Evolutionary conservation across 2,329 filamentous ascomycete species (phyloP).

Genomic region (Coniochaeta sp.): DNA sequence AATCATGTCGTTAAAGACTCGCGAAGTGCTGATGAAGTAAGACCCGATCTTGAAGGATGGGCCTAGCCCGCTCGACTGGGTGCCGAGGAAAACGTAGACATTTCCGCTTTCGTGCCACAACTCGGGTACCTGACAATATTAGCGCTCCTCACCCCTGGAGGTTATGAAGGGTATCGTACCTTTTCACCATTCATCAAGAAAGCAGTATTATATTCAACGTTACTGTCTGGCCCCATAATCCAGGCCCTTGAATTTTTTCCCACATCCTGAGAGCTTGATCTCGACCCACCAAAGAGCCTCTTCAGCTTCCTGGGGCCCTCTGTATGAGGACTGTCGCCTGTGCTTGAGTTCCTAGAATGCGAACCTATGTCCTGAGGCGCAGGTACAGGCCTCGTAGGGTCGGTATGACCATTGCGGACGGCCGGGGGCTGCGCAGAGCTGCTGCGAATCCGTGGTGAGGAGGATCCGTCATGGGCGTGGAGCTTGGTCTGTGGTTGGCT

Average conservation of each 20-base stretch:
- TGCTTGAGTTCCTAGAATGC: constrained; percentile 23
- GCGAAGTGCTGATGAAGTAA: constrained; percentile 45
- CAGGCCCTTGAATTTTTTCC: constrained; percentile 32
- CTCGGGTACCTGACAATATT: constrained; percentile 47
- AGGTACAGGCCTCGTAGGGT: constrained; percentile 21
- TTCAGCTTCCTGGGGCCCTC: constrained; percentile 36
- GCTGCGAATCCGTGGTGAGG: constrained; percentile 30
- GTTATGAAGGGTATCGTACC: constrained; percentile 21
- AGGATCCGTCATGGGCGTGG: constrained; percentile 6
- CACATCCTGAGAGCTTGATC: constrained; percentile 38
- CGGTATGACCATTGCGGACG: constrained; percentile 17
- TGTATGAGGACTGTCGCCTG: constrained; percentile 34
- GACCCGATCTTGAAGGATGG: constrained; percentile 55
- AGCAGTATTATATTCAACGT: constrained; percentile 47
- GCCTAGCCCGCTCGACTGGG: constrained; percentile 38
- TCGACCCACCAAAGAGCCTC: constrained; percentile 44
- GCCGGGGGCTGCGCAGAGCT: constrained; percentile 38
- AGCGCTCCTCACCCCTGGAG: constrained; percentile 3
- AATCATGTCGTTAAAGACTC: constrained; percentile 45
- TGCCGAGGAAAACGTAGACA: constrained; percentile 49
- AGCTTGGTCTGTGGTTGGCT: constrained; percentile 7
- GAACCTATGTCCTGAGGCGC: constrained; percentile 19
- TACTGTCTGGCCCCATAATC: constrained; percentile 44
- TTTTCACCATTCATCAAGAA: constrained; percentile 47
- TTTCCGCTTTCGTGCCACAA: constrained; percentile 56